Evolutionary conservation across 1,284 basidiomycete genomes (phyloP), one percentile per base, ranked within the genome.

Genomic region (Naganishia albida): DNA sequence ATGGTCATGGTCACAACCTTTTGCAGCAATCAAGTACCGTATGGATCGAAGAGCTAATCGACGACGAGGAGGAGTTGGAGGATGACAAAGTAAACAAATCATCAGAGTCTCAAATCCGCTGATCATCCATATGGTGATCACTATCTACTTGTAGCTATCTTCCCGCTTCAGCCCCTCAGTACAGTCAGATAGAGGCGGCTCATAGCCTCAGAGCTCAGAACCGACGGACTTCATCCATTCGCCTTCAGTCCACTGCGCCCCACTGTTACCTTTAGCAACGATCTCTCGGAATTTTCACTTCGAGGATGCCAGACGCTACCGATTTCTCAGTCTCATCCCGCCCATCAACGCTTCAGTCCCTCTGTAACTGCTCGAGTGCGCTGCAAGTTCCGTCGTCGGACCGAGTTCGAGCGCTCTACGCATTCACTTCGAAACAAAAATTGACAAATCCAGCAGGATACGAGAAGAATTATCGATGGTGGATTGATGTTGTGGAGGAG

Each of bases 351-450:
- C 62, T 49, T 7, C 43, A 39, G 23, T 55, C 43, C 12, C 62
- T 64, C 34, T 42, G 28, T 20, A 46, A 68, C 6, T 54, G 56
- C 4, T 69, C 73, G 10, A 64, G 74, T 2, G 66, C 69, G 0
- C 57, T 69, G 8, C 28, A 71, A 8, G 64, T 65, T 84, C 12
- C 82, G 75, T 42, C 83, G 81, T 12, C 68, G 56, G 68, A 73
- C 20, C 87, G 92, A 12, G 82, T 96, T 0, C 87, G 89, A 70
- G 87, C 92, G 0, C 82, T 97, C 16, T 97, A 94, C 78, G 88
- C 93, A 2, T 91, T 94, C 73, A 87, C 95, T 63, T 87, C 90
- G 0, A 83, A 86, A 7, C 91, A 94, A 79, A 89, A 88, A 70
- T 80, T 85, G 38, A 88, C 91, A 1, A 95, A 97, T 75, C 88